Base-by-base conservation (phyloP, 306 rosid genomes). In the Prunus fruticosa region DNA sequence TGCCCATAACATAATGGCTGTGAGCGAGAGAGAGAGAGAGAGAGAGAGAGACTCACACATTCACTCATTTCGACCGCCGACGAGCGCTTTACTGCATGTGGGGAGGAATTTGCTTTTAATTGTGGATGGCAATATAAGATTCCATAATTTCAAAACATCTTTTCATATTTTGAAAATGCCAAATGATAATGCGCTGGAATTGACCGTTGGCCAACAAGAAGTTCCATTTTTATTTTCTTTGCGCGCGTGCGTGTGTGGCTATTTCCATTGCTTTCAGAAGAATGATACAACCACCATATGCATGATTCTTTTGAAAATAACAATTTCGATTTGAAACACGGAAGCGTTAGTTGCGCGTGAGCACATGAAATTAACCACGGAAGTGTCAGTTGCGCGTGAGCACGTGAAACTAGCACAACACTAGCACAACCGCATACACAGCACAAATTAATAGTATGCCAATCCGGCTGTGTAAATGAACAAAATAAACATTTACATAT, bases 31-130 rank as follows among this genome's bases (percentile, higher is more conserved):
- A 32, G 51, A 47, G 14, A 49, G 15, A 3, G 52, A 49, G 52
- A 34, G 41, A 34, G 41, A 34, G 8, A 32, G 52, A 2, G 12
- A 22, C 22, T 77, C 80, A 64, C 77, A 72, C 82, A 77, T 57
- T 71, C 83, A 50, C 64, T 69, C 72, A 70, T 79, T 70, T 78
- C 71, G 72, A 53, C 64, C 41, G 34, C 32, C 10, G 20, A 4
- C 62, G 19, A 76, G 65, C 78, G 86, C 65, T 10, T 23, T 27
- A 74, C 72, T 41, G 75, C 92, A 88, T 87, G 89, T 86, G 92
- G 82, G 68, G 27, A 0, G 52, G 52, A 10, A 47, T 47, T 70
- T 78, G 78, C 50, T 86, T 73, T 74, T 68, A 67, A 32, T 72
- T 56, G 16, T 74, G 72, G 79, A 32, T 30, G 46, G 57, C 76